Evolutionary conservation across 352 stramenopile genomes (phyloP).

Genomic region (Globisporangium iwayamae): DNA sequence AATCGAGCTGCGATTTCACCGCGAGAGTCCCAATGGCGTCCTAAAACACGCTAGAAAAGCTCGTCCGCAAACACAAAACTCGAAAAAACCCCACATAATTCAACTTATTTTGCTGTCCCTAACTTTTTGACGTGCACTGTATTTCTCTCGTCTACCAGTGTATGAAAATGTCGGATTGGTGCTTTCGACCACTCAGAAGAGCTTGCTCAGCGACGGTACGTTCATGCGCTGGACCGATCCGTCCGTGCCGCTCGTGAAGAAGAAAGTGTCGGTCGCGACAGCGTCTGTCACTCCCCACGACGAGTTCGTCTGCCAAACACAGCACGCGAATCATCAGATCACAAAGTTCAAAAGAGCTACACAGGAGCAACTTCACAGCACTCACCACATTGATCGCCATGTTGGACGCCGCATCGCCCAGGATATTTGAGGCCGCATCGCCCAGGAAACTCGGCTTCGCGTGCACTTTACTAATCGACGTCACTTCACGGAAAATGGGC

Average conservation of each 20-base stretch:
- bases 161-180: no score
- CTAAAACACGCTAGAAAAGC: no score
- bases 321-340: background rate
- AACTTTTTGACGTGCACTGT: conserved; percentile 1
- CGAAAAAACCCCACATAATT: background rate
- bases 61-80: conserved; percentile 1
- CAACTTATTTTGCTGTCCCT: background rate
- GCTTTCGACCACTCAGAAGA: conserved; percentile 6
- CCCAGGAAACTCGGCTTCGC: conserved; percentile 78
- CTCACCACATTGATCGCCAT: conserved; percentile 85
- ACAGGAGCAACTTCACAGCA: conserved; percentile 6
- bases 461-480: conserved; percentile 67
- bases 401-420: conserved; percentile 78
- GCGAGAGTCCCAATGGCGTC: no score
- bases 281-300: conserved; percentile 84
- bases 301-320: conserved; percentile 54
- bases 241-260: conserved; percentile 83
- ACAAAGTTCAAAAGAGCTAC: background rate
- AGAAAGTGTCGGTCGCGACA: conserved; percentile 71
- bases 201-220: conserved; percentile 41
- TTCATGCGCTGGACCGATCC: conserved; percentile 76
- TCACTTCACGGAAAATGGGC: conserved; percentile 81
- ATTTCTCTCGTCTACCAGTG: background rate
- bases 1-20: no score
- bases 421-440: conserved; percentile 69